Conservation (phyloP, 208 protist genomes). For the Leptomonas pyrrhocoris region DNA sequence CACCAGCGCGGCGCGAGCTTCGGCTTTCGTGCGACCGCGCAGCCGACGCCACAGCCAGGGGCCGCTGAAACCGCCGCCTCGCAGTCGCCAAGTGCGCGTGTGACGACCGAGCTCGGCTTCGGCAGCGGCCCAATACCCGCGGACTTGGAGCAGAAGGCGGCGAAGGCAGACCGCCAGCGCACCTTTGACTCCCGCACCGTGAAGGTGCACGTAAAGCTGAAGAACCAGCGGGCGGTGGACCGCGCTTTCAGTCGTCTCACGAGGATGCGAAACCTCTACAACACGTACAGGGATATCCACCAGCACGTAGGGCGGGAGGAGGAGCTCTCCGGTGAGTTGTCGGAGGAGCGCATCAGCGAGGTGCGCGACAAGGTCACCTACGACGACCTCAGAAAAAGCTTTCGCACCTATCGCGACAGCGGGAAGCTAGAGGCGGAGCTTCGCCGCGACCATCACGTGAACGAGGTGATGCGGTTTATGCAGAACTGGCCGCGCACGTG, state of each 20-base stretch:
- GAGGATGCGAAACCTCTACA: constrained; percentile 51
- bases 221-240: constrained; percentile 59
- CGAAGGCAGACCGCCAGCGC: constrained; percentile 31
- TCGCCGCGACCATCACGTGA: constrained; percentile 61
- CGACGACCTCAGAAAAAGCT: constrained; percentile 53
- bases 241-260: constrained; percentile 52
- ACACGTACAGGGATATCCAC: constrained; percentile 41
- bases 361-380: constrained; percentile 50
- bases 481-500: constrained; percentile 73
- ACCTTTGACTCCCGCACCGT: constrained; percentile 36
- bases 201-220: constrained; percentile 52
- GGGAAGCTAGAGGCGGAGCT: constrained; percentile 68
- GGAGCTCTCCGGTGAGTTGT: constrained; percentile 47
- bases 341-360: constrained; percentile 46
- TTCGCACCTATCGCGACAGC: constrained; percentile 66
- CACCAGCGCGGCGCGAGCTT: constrained; percentile 40
- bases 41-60: constrained; percentile 9
- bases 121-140: constrained; percentile 29
- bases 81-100: background rate
- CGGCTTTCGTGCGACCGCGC: constrained; percentile 33
- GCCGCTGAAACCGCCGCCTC: background rate
- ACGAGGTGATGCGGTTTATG: constrained; percentile 63
- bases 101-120: constrained; percentile 18
- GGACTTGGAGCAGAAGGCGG: constrained; percentile 29
- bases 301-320: constrained; percentile 44